phyloP scores from a whole-genome alignment of 768 basidiomycete species.

The Lyophyllum atratum region DNA sequence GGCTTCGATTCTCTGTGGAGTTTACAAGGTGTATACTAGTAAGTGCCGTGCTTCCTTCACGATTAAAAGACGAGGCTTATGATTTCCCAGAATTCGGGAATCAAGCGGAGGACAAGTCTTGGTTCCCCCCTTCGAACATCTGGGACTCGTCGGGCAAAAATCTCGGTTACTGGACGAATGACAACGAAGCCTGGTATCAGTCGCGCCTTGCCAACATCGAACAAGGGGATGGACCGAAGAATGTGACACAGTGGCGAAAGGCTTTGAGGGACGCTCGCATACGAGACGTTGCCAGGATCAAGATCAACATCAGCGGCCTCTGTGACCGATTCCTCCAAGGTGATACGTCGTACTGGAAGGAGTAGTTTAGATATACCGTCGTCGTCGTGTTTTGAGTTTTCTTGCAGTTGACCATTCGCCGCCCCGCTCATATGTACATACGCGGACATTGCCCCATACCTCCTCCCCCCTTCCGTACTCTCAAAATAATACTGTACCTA shows the following conservation, averaged over 20 bases:
- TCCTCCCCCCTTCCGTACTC: too few species aligned
- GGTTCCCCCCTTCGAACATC: neutral
- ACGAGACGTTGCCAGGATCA: neutral
- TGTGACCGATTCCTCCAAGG: neutral
- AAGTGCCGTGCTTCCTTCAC: neutral
- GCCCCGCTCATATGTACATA: too few species aligned
- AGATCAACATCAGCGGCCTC: neutral
- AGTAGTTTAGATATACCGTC: neutral
- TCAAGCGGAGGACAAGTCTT: neutral
- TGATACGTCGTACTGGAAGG: neutral
- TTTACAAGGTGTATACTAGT: conserved; percentile 7
- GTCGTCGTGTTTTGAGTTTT: neutral
- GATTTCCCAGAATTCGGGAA: neutral
- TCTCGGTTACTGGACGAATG: neutral
- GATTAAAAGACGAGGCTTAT: neutral
- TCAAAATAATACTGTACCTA: too few species aligned
- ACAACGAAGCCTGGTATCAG: neutral
- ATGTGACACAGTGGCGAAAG: neutral
- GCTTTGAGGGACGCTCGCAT: neutral
- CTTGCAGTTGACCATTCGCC: too few species aligned
- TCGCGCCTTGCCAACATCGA: neutral
- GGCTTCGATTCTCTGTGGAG: neutral
- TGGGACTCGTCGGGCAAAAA: neutral
- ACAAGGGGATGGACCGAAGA: neutral
- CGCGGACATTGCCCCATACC: too few species aligned